Evolutionary conservation across 345 rosid genomes (phyloP).

Genomic region (Boechera stricta): DNA sequence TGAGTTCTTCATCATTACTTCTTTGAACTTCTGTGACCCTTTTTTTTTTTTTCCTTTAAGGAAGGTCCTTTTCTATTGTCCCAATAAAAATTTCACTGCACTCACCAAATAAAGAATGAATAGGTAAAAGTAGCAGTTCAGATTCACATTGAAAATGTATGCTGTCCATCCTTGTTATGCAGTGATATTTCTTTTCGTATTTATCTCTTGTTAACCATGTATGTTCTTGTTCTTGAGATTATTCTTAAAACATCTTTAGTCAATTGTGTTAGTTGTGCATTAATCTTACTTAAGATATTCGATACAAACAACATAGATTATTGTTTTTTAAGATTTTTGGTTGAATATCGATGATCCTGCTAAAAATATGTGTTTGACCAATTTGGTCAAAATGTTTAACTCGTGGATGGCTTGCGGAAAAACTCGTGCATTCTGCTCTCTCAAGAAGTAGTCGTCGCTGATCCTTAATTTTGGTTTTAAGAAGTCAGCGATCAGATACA

Average conservation of each 20-base stretch:
- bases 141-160: constrained; percentile 24
- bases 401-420: too few relatives aligned
- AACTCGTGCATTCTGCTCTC: too few relatives aligned
- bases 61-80: constrained; percentile 52
- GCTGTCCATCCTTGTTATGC: constrained; percentile 18
- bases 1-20: constrained; percentile 80
- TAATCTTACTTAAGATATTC: constrained; percentile 6
- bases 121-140: constrained; percentile 27
- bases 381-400: too few relatives aligned
- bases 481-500: too few relatives aligned
- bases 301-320: background rate
- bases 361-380: background rate
- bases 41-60: constrained; percentile 40
- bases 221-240: background rate
- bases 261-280: constrained; percentile 1
- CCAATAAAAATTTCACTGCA: constrained; percentile 49
- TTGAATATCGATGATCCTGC: background rate
- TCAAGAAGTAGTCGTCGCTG: too few relatives aligned
- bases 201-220: background rate
- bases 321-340: background rate
- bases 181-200: background rate
- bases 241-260: constrained; percentile 12
- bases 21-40: constrained; percentile 58
- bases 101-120: constrained; percentile 41
- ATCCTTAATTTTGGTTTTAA: too few relatives aligned